Evolutionary conservation across 2,329 filamentous ascomycete species (phyloP).

Genomic region (Hymenoscyphus linearis): DNA sequence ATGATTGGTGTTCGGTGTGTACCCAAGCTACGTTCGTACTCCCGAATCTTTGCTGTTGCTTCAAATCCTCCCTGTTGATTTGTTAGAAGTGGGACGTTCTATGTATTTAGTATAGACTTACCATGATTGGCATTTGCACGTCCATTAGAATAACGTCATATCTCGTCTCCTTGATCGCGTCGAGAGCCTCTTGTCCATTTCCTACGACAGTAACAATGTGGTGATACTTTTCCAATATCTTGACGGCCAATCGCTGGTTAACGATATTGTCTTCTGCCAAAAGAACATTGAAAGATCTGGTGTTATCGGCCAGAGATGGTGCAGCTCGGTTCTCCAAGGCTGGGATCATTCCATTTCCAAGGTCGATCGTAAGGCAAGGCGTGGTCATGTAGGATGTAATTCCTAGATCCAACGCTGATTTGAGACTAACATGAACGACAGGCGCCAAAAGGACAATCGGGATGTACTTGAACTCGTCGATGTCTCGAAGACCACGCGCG

Average conservation of each 20-base stretch:
- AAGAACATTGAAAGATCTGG: slow-evolving; percentile 90
- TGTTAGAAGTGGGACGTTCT: slow-evolving; percentile 33
- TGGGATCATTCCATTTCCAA: slow-evolving; percentile 94
- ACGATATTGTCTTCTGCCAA: slow-evolving; percentile 96
- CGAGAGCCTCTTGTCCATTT: slow-evolving; percentile 88
- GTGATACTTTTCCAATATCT: slow-evolving; percentile 96
- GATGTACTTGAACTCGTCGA: slow-evolving; percentile 96
- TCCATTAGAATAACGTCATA: slow-evolving; percentile 99
- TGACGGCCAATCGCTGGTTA: slow-evolving; percentile 92
- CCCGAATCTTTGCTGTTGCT: slow-evolving; percentile 91
- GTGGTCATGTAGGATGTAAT: slow-evolving; percentile 99
- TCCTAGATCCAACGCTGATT: slow-evolving; percentile 87
- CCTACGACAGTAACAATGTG: slow-evolving; percentile 88
- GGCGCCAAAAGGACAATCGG: slow-evolving; percentile 90
- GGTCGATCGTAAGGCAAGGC: slow-evolving; percentile 86
- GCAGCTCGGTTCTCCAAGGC: slow-evolving; percentile 90
- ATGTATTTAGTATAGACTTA: slow-evolving; percentile 37
- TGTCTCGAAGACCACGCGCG: slow-evolving; percentile 75
- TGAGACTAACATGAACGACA: slow-evolving; percentile 83
- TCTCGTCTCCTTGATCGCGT: slow-evolving; percentile 84
- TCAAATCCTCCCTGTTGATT: slow-evolving; percentile 79
- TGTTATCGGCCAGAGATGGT: slow-evolving; percentile 86
- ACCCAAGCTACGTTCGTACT: slow-evolving; percentile 80
- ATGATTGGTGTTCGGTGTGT: slow-evolving; percentile 89
- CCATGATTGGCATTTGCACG: slow-evolving; percentile 99